phyloP scores from a whole-genome alignment of 2,329 filamentous ascomycete genomes.

The Penicillium sp. region DNA sequence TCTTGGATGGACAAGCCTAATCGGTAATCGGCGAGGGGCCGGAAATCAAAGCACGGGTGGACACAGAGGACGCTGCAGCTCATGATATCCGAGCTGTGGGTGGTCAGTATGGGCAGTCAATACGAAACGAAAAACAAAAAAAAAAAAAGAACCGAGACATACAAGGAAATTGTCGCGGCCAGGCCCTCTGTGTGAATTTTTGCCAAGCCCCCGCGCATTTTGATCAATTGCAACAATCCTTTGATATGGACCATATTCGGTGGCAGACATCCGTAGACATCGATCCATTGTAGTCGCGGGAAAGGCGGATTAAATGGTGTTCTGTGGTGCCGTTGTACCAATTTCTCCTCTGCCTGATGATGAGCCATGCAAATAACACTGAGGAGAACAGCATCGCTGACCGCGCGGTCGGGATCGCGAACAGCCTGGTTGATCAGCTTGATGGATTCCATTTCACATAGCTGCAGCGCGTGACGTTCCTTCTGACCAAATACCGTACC shows the following conservation, averaged over 20 bases:
- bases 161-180: slow-evolving; percentile 42
- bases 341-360: slow-evolving; percentile 28
- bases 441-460: slow-evolving; percentile 37
- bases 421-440: slow-evolving; percentile 38
- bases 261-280: slow-evolving; percentile 37
- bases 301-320: slow-evolving; percentile 38
- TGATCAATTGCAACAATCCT: slow-evolving; percentile 38
- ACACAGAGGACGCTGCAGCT: slow-evolving; percentile 27
- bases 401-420: slow-evolving; percentile 30
- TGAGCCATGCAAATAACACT: slow-evolving; percentile 40
- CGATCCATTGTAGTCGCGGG: slow-evolving; percentile 38
- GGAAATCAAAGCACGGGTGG: slow-evolving; percentile 29
- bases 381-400: slow-evolving; percentile 38
- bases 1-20: slow-evolving; percentile 22
- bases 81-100: slow-evolving; percentile 30
- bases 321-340: slow-evolving; percentile 10
- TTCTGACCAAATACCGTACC: slow-evolving; percentile 19
- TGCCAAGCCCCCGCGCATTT: slow-evolving; percentile 38
- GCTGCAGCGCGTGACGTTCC: slow-evolving; percentile 27
- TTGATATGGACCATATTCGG: slow-evolving; percentile 38
- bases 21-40: slow-evolving; percentile 25
- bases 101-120: slow-evolving; percentile 6
- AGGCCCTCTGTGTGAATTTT: slow-evolving; percentile 40
- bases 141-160: slow-evolving; percentile 13
- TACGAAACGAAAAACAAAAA: too few species aligned